These are phyloP conservation scores for Trichoderma erinaceum DNA, from an alignment of 495 filamentous ascomycete species.

Conservation along the genomic window DNA sequence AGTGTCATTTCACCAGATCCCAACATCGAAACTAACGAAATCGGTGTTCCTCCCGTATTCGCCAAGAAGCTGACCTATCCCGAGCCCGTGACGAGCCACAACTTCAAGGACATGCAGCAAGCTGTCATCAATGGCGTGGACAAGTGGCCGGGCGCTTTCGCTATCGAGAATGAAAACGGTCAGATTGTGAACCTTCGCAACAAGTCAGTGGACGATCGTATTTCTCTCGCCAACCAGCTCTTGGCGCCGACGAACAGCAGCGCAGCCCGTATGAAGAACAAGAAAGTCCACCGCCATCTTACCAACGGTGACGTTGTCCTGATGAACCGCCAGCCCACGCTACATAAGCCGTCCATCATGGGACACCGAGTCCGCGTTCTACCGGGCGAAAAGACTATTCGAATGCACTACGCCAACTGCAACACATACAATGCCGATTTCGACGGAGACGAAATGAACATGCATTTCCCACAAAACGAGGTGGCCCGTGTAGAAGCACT, in stretches of 20 bases:
- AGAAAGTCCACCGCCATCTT: conserved; percentile 95
- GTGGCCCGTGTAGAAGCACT: conserved; percentile 86
- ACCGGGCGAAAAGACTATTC: conserved; percentile 90
- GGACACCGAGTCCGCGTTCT: conserved; percentile 89
- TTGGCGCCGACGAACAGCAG: conserved; percentile 77
- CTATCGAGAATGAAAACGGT: conserved; percentile 93
- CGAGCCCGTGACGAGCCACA: conserved; percentile 94
- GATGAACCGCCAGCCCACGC: conserved; percentile 99
- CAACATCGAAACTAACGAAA: conserved; percentile 97
- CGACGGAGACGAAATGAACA: conserved; percentile 99
- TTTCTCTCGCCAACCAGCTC: conserved; percentile 82
- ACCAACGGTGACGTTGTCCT: conserved; percentile 94
- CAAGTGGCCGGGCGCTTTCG: conserved; percentile 88
- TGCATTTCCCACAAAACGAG: conserved; percentile 99
- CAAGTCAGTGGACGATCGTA: conserved; percentile 78
- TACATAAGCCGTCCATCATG: conserved; percentile 99
- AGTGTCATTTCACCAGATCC: conserved; percentile 98
- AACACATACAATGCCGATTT: conserved; percentile 99
- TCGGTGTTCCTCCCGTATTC: conserved; percentile 95
- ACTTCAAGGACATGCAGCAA: conserved; percentile 89
- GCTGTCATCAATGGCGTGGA: conserved; percentile 93
- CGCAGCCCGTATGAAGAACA: conserved; percentile 72
- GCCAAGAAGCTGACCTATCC: conserved; percentile 94
- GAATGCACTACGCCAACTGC: conserved; percentile 99
- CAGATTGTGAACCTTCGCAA: conserved; percentile 80